phyloP scores from a whole-genome alignment of 148 eudicot species.

The Rhododendron mucronatum region DNA sequence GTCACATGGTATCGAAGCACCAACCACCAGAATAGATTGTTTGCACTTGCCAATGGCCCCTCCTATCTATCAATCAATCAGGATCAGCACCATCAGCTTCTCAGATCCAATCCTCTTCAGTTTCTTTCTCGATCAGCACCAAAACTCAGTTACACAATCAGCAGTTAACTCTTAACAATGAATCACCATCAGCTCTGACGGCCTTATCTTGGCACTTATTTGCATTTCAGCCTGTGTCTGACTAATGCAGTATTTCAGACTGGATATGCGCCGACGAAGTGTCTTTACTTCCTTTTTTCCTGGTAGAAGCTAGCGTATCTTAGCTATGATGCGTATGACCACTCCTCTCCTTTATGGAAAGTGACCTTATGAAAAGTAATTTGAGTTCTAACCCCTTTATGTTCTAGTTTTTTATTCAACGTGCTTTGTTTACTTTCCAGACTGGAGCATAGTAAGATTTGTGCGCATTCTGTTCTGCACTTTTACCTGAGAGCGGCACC shows the following conservation, averaged over 20 bases:
- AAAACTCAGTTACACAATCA: not conserved
- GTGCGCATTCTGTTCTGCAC: not conserved
- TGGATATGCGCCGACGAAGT: not conserved
- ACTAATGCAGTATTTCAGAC: not conserved
- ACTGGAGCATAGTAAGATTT: not conserved
- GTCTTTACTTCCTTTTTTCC: not conserved
- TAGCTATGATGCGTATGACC: not conserved
- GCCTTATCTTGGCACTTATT: not conserved
- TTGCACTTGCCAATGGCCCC: not conserved
- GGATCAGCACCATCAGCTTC: not conserved
- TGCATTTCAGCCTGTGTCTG: not conserved
- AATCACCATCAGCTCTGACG: not conserved
- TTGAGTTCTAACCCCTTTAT: not conserved
- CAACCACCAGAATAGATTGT: not conserved
- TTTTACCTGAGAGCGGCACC: too few species aligned
- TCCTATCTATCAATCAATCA: not conserved
- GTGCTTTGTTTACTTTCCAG: not conserved
- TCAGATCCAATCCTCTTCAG: not conserved
- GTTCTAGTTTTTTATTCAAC: not conserved
- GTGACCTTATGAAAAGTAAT: not conserved
- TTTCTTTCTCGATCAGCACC: not conserved
- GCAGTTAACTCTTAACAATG: not conserved
- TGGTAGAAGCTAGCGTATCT: not conserved
- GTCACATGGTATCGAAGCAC: not conserved
- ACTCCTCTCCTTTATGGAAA: not conserved